These are phyloP conservation scores for Coniella vitis DNA, from an alignment of 2,329 filamentous ascomycete species.

Conservation along the genomic window DNA sequence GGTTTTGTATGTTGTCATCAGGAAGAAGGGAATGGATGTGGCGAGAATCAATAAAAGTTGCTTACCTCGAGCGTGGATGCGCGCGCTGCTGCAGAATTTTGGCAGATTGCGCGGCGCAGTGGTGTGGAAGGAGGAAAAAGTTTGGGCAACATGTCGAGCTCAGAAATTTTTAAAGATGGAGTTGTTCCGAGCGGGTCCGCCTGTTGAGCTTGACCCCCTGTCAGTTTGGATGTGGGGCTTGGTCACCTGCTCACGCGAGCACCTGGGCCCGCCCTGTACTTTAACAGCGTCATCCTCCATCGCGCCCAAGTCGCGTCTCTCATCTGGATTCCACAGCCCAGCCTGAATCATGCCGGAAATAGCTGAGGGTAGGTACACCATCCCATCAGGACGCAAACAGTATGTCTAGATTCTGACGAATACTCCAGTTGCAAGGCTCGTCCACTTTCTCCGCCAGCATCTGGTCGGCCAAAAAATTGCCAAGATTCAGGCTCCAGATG, in stretches of 20 bases:
- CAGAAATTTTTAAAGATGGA: conserved; percentile 5
- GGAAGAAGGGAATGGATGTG: conserved; percentile 28
- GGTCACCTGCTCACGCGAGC: conserved; percentile 6
- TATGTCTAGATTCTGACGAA: too few species aligned
- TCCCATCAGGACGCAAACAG: too few species aligned
- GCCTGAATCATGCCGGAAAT: conserved; percentile 50
- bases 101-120: conserved; percentile 16
- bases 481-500: conserved; percentile 65
- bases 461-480: conserved; percentile 78
- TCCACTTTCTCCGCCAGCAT: conserved; percentile 75
- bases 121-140: conserved; percentile 6
- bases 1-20: conserved; percentile 78
- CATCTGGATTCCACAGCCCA: not conserved
- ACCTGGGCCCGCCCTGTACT: not conserved
- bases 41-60: conserved; percentile 3
- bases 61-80: conserved; percentile 12
- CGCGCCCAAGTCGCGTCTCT: conserved; percentile 9
- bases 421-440: conserved; percentile 65
- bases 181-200: conserved; percentile 1
- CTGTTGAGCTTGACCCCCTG: conserved; percentile 1
- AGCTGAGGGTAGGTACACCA: conserved; percentile 43
- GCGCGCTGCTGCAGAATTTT: conserved; percentile 6
- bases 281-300: conserved; percentile 3
- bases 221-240: not conserved
- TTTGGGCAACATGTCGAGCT: not conserved